Conservation (phyloP, 345 rosid species). For the Sisymbrium irio region DNA sequence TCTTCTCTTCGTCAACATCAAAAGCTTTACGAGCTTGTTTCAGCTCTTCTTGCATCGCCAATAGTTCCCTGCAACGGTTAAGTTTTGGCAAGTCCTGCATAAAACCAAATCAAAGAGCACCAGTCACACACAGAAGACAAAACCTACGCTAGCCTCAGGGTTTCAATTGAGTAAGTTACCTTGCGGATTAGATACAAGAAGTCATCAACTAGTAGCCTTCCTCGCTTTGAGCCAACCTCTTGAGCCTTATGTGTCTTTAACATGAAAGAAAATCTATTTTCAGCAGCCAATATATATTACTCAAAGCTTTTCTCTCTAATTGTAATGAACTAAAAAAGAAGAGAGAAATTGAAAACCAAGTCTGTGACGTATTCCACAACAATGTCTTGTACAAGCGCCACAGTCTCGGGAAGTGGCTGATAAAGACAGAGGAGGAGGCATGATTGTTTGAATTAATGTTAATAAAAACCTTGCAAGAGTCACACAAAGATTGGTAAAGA, state of each 20-base stretch:
- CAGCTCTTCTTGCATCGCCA: constrained; percentile 93
- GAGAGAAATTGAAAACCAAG: constrained; percentile 50
- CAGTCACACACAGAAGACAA: neutral
- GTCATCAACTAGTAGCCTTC: constrained; percentile 82
- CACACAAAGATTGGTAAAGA: neutral
- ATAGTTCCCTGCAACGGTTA: constrained; percentile 79
- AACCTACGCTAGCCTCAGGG: neutral
- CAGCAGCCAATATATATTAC: neutral
- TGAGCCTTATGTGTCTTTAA: constrained; percentile 84
- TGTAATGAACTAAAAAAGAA: neutral
- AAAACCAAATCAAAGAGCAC: neutral
- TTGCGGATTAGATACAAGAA: constrained; percentile 79
- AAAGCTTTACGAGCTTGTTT: constrained; percentile 96
- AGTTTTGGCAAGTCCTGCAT: constrained; percentile 81
- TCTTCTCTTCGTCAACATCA: constrained; percentile 87
- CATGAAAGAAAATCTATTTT: neutral
- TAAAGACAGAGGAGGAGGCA: constrained; percentile 16
- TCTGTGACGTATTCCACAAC: constrained; percentile 89
- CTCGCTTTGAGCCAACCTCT: constrained; percentile 80
- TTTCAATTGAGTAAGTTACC: constrained; percentile 39
- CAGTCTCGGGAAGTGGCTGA: constrained; percentile 89
- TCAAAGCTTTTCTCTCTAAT: neutral
- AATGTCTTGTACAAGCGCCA: constrained; percentile 90
- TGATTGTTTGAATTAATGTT: neutral
- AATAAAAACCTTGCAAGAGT: neutral